Percentiles rank a stretch among this genome's conserved stretches.
Conservation (phyloP, 306 rosid genomes). For the Dalbergia oliveri region DNA sequence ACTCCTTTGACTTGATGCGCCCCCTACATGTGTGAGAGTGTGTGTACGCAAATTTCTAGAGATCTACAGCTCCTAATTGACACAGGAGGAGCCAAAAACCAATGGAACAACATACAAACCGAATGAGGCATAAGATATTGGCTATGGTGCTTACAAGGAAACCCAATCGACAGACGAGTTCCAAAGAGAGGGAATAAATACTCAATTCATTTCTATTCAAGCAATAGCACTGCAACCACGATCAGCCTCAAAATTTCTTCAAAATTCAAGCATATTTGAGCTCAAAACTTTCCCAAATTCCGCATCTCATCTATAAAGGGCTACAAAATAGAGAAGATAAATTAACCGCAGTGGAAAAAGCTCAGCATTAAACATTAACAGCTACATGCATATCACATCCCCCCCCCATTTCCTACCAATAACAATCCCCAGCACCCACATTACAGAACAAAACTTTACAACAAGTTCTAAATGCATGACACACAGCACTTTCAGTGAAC, state of each 20-base stretch:
- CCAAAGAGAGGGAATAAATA: constrained; percentile 2
- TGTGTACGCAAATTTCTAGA: background rate
- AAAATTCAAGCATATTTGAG: constrained; percentile 35
- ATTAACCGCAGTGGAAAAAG: background rate
- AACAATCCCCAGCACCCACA: constrained; percentile 39
- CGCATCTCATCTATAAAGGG: constrained; percentile 15
- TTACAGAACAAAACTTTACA: constrained; percentile 24
- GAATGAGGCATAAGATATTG: constrained; percentile 20
- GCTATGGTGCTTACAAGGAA: constrained; percentile 9
- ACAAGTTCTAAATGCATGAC: constrained; percentile 10
- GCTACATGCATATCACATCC: constrained; percentile 6
- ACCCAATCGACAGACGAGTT: background rate
- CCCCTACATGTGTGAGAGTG: background rate
- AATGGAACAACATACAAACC: constrained; percentile 6
- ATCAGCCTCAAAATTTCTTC: constrained; percentile 34
- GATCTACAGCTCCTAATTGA: background rate
- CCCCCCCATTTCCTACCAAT: constrained; percentile 14
- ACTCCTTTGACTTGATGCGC: too few species aligned
- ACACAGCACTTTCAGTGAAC: constrained; percentile 12
- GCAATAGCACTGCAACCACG: constrained; percentile 29
- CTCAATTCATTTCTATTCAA: constrained; percentile 36
- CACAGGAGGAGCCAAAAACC: constrained; percentile 2
- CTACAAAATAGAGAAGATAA: constrained; percentile 17
- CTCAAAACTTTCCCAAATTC: constrained; percentile 32
- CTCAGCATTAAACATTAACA: constrained; percentile 8